phyloP scores from a whole-genome alignment of 148 eudicot genomes.

The Rhododendron molle region DNA sequence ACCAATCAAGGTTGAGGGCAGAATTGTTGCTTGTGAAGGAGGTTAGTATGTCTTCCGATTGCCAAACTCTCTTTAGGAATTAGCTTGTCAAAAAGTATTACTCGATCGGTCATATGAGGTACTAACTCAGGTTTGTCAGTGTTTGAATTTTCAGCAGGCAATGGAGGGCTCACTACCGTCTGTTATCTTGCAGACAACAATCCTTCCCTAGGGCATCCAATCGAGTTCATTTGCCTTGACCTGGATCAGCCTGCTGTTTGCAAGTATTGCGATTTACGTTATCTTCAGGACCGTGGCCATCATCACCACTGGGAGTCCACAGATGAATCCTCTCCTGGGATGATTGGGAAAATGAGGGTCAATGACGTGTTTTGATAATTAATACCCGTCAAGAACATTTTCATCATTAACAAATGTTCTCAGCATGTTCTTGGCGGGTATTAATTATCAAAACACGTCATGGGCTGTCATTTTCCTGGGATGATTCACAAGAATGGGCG shows the following conservation, averaged over 20 bases:
- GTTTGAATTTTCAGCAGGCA: not conserved
- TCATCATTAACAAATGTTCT: too few species aligned
- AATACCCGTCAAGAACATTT: too few species aligned
- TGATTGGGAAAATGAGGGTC: too few species aligned
- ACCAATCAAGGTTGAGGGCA: slow-evolving; percentile 84
- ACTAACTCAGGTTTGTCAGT: not conserved
- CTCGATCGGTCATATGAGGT: not conserved
- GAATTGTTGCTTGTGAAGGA: slow-evolving; percentile 92
- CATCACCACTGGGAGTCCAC: slow-evolving; percentile 35
- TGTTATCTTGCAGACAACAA: slow-evolving; percentile 45
- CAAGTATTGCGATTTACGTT: slow-evolving; percentile 93
- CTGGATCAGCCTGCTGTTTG: slow-evolving; percentile 71
- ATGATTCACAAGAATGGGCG: too few species aligned
- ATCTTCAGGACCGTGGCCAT: slow-evolving; percentile 63
- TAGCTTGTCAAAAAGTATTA: not conserved
- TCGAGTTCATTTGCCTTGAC: slow-evolving; percentile 92
- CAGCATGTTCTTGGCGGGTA: too few species aligned
- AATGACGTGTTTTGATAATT: too few species aligned
- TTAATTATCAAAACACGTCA: too few species aligned
- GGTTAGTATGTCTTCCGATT: slow-evolving; percentile 31
- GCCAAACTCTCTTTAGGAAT: not conserved
- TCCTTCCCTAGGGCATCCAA: slow-evolving; percentile 89
- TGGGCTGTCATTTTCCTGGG: too few species aligned
- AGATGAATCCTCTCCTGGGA: too few species aligned
- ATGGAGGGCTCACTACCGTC: not conserved